Base-by-base conservation (phyloP, 176 grass and related monocot species). In the Oryza rufipogon region DNA sequence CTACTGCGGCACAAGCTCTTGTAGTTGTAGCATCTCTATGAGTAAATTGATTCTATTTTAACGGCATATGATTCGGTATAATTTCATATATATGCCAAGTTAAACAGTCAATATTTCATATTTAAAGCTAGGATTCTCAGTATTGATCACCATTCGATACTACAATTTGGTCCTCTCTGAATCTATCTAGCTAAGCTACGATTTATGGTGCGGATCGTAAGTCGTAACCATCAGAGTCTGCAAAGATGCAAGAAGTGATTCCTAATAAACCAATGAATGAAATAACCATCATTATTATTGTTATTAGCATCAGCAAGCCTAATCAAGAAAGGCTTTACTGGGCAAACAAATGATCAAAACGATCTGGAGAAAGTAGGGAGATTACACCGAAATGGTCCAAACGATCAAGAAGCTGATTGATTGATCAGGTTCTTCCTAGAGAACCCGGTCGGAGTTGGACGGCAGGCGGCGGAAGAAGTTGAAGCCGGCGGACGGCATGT, bases 391-490 rank as follows among this genome's bases (percentile, higher is more conserved):
- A 58, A 85, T 20, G 26, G 17, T 32, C 51, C 46, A 75, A 70
- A n/a, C 19, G 79, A 71, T 71, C 47, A 81, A 76, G 28, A 23
- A 30, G 58, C 32, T 33, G 17, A 9, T 48, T 32, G 64, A 84
- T 81, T 65, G 74, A 88, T 72, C 42, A 64, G 74, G 65, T 36
- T 17, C 17, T 52, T 73, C 64, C 80, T 97, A 97, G 26, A 99
- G 84, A 32, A 99, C 86, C 61, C 93, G 69, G 71, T 99, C 96
- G 61, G 96, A 92, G 28, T 91, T 58, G 14, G 96, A 93, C 20
- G 96, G 96, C 38, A 99, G 67, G 23, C 96, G 91, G 44, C 93
- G 90, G 89, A 99, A 99, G 80, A 99, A 99, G 89, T 99, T 99
- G 84, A 99, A 96, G 3, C 77, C 86, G 16, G 90, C 80, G 23